phyloP scores from a whole-genome alignment of 148 eudicot genomes.

The Oxyria digyna region DNA sequence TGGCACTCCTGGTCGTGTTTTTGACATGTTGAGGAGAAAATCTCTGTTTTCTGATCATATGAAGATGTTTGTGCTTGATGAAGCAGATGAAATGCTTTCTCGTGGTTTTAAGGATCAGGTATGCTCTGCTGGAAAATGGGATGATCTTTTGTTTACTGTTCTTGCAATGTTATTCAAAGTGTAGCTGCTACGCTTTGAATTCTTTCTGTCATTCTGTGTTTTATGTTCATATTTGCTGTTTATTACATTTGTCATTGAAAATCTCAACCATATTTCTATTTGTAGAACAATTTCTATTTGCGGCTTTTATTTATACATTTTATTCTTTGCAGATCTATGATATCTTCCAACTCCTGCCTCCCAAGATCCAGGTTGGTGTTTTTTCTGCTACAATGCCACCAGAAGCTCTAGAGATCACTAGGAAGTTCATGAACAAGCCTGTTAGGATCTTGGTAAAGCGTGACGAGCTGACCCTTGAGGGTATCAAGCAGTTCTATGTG shows the following conservation, averaged over 20 bases:
- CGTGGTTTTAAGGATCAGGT: constrained; percentile 17
- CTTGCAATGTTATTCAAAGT: too few species aligned
- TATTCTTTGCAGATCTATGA: constrained; percentile 15
- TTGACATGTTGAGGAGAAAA: constrained; percentile 2
- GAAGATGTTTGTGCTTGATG: constrained; percentile 13
- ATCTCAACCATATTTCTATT: too few species aligned
- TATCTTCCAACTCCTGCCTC: constrained; percentile 22
- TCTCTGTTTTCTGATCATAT: constrained; percentile 9
- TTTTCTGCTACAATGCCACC: constrained; percentile 10
- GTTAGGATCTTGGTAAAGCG: constrained; percentile 24
- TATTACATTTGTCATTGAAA: too few species aligned
- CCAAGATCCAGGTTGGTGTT: constrained; percentile 19
- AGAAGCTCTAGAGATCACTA: constrained; percentile 19
- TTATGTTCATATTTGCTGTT: too few species aligned
- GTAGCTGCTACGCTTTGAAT: too few species aligned
- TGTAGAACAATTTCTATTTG: too few species aligned
- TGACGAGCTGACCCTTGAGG: constrained; percentile 27
- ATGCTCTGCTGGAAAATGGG: too few species aligned
- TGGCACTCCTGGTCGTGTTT: constrained; percentile 13
- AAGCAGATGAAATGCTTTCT: constrained; percentile 17
- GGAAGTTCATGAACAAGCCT: constrained; percentile 25
- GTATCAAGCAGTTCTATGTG: constrained; percentile 15
- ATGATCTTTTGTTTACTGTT: too few species aligned
- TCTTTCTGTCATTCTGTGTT: too few species aligned
- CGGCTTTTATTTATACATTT: neutral